These are phyloP conservation scores for Straminergon stramineum DNA, from an alignment of 225 moss, liverwort and hornwort genomes.

Conservation along the genomic window DNA sequence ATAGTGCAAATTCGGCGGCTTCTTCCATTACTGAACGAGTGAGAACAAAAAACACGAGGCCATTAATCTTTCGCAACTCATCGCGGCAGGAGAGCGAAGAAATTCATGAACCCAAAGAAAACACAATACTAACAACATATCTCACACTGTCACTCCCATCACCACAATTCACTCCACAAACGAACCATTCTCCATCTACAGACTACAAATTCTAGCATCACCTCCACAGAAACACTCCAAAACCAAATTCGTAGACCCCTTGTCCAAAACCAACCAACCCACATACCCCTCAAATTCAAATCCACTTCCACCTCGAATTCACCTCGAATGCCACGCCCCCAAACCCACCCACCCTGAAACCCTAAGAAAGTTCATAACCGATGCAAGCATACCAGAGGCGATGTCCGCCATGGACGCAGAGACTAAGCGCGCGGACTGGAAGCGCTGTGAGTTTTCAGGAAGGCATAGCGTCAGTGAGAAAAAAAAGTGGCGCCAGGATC, in stretches of 20 bases:
- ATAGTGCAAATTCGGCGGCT: background rate
- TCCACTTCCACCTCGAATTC: background rate
- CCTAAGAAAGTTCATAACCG: background rate
- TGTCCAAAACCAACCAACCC: background rate
- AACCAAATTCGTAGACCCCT: background rate
- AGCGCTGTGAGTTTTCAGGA: background rate
- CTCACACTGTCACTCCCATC: background rate
- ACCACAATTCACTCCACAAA: background rate
- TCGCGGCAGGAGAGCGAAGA: background rate
- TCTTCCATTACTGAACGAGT: background rate
- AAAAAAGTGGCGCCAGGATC: background rate
- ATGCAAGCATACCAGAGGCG: slow-evolving; percentile 4
- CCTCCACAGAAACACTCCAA: background rate
- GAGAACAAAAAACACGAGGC: too few relatives aligned
- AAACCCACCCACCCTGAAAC: background rate
- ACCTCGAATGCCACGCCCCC: background rate
- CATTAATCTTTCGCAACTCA: background rate
- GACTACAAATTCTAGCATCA: background rate
- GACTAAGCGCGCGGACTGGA: background rate
- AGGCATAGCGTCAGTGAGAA: background rate
- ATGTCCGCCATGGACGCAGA: slow-evolving; percentile 12
- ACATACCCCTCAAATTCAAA: background rate
- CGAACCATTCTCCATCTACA: background rate
- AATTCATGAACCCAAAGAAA: background rate
- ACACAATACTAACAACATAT: background rate